These are phyloP conservation scores for Saturnispora ahearnii DNA, from an alignment of 805 yeast species.

Conservation along the genomic window DNA sequence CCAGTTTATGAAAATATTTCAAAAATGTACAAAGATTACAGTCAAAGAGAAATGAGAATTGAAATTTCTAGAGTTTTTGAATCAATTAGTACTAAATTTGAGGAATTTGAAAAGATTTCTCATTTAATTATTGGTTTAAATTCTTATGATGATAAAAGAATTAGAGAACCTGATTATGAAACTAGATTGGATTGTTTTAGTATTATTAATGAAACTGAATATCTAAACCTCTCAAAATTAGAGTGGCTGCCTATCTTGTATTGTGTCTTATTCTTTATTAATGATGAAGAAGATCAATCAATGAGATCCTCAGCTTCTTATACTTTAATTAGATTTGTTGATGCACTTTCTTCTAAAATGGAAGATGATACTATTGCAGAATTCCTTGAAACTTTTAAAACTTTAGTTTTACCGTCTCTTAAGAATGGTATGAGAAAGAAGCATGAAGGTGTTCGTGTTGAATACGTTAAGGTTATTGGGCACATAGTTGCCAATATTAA, in stretches of 20 bases:
- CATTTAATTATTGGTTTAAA: conserved; percentile 56
- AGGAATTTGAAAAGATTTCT: conserved; percentile 37
- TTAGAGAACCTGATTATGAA: conserved; percentile 75
- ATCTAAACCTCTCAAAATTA: conserved; percentile 31
- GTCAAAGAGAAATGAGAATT: conserved; percentile 53
- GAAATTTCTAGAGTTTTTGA: conserved; percentile 51
- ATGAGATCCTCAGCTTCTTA: conserved; percentile 70
- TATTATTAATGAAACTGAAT: conserved; percentile 48
- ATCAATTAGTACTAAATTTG: conserved; percentile 47
- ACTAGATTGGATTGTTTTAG: conserved; percentile 62
- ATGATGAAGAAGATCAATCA: conserved; percentile 72
- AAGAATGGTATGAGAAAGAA: conserved; percentile 57
- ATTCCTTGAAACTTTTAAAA: conserved; percentile 37
- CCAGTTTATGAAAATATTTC: conserved; percentile 24
- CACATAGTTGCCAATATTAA: conserved; percentile 46
- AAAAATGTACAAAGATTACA: conserved; percentile 45
- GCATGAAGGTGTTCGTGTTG: conserved; percentile 57
- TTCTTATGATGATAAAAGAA: conserved; percentile 49
- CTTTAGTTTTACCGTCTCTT: conserved; percentile 53
- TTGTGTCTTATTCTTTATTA: conserved; percentile 58
- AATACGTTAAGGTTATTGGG: conserved; percentile 57
- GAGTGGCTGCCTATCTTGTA: conserved; percentile 80
- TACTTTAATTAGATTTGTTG: conserved; percentile 55
- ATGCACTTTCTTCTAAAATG: conserved; percentile 33
- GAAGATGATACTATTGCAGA: conserved; percentile 22